Evolutionary conservation across 2,329 filamentous ascomycete genomes (phyloP), one percentile per base, ranked within the genome.

Genomic region (Elsinoe arachidis): DNA sequence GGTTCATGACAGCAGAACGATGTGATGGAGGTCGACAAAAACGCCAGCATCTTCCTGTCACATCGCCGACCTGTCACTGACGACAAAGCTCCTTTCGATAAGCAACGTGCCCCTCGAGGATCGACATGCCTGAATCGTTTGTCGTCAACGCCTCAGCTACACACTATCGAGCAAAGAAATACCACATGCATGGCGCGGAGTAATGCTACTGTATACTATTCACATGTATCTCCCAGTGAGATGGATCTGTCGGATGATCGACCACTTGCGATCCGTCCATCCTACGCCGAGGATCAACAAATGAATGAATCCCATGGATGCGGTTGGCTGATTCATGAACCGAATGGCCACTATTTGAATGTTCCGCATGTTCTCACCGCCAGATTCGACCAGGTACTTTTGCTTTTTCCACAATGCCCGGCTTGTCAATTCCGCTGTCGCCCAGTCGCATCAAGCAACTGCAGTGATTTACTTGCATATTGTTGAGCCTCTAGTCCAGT

Each of bases 321-420:
- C 41, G 41, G 41, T 23, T 23, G 41, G 41, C 26, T 23, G 19
- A 46, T 23, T 46, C 41, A 46, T 46, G 41, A 19, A 46, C 6
- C 41, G 19, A 46, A 46, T 23, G n/a, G 41, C 21, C 41, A 46
- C 41, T 46, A 46, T 46, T 46, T 46, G 41, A 46, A 46, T 46
- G 41, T 26, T 46, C 41, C 14, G 41, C 41, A 46, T 15, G 41
- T 12, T 19, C 17, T 46, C 41, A 46, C 41, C 41, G 41, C 41
- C 10, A 46, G 41, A 26, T 11, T 11, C 12, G 17, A 11, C 15
- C 39, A 46, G 19, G 11, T 30, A 30, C 19, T 12, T 26, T 46
- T 46, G 41, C 41, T 46, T 46, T 46, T 46, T 23, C 19, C 41
- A 17, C 17, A 46, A 3, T 23, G 12, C 15, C 10, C 19, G 26